A percentile compares a stretch with the other conserved stretches of the same genome.
phyloP scores from a whole-genome alignment of 2,329 filamentous ascomycete genomes.

The Orbilia ellipsospora region DNA sequence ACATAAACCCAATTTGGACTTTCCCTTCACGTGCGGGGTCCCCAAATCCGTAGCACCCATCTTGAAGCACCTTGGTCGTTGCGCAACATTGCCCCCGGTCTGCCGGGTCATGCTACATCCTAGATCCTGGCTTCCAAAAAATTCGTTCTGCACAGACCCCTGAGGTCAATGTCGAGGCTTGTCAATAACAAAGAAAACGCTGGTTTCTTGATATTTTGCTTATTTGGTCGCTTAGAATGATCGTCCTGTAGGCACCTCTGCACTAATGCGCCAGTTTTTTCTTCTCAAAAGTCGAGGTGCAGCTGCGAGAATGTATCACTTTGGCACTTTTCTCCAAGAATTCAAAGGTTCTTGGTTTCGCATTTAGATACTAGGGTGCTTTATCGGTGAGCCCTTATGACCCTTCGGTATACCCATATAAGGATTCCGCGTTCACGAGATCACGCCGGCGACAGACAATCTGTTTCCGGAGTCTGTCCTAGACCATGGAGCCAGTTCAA shows the following conservation, averaged over 20 bases:
- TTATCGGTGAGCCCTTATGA: background rate
- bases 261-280: background rate
- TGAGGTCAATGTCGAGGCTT: constrained; percentile 27
- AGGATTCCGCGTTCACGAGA: constrained; percentile 11
- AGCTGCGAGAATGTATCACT: constrained; percentile 20
- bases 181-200: constrained; percentile 6
- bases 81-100: constrained; percentile 39
- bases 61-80: constrained; percentile 31
- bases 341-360: background rate
- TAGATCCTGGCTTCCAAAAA: constrained; percentile 34
- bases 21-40: constrained; percentile 50
- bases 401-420: background rate
- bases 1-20: constrained; percentile 39
- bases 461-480: constrained; percentile 2
- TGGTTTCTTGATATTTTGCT: constrained; percentile 26
- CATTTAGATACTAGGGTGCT: constrained; percentile 17
- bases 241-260: constrained; percentile 17
- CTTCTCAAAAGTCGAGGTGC: background rate
- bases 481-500: background rate
- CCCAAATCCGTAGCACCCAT: constrained; percentile 33
- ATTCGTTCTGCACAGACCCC: constrained; percentile 43
- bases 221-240: constrained; percentile 42
- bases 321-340: constrained; percentile 4
- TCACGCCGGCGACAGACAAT: constrained; percentile 11
- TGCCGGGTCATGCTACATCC: constrained; percentile 28